Conservation (phyloP, 768 basidiomycete species). For the Podaxis pistillaris region DNA sequence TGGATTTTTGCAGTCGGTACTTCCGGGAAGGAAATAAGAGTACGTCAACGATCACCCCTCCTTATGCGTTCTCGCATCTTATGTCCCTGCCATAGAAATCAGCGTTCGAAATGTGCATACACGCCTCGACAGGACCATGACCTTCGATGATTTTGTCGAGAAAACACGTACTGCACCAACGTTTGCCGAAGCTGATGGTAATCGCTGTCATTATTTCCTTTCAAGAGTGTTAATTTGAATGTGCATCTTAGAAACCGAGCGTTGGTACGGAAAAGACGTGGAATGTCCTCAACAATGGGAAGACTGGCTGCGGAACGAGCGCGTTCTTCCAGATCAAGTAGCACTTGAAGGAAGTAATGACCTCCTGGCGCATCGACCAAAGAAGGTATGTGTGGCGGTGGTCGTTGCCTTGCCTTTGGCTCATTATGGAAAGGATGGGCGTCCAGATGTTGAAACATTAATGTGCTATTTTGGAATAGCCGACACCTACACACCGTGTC, state of each 20-base stretch:
- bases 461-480: slow-evolving; percentile 86
- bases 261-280: slow-evolving; percentile 78
- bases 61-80: background rate
- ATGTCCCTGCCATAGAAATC: slow-evolving; percentile 39
- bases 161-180: slow-evolving; percentile 34
- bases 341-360: slow-evolving; percentile 56
- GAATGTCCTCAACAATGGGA: slow-evolving; percentile 67
- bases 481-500: slow-evolving; percentile 81
- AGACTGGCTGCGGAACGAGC: slow-evolving; percentile 49
- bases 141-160: slow-evolving; percentile 52
- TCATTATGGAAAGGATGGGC: slow-evolving; percentile 5
- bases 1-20: slow-evolving; percentile 49
- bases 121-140: slow-evolving; percentile 50
- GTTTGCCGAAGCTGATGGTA: slow-evolving; percentile 40
- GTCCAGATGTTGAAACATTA: slow-evolving; percentile 59
- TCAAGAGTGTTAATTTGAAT: background rate
- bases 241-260: slow-evolving; percentile 44
- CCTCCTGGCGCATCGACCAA: slow-evolving; percentile 54
- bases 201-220: slow-evolving; percentile 3
- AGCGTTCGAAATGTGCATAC: slow-evolving; percentile 62
- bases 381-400: slow-evolving; percentile 37
- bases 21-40: slow-evolving; percentile 14
- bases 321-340: slow-evolving; percentile 51
- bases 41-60: background rate
- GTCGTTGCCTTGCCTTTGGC: background rate